Percentiles rank a stretch among this genome's conserved stretches.
These are phyloP conservation scores for Madurella mycetomatis DNA, from an alignment of 2,329 filamentous ascomycete genomes.

Conservation along the genomic window DNA sequence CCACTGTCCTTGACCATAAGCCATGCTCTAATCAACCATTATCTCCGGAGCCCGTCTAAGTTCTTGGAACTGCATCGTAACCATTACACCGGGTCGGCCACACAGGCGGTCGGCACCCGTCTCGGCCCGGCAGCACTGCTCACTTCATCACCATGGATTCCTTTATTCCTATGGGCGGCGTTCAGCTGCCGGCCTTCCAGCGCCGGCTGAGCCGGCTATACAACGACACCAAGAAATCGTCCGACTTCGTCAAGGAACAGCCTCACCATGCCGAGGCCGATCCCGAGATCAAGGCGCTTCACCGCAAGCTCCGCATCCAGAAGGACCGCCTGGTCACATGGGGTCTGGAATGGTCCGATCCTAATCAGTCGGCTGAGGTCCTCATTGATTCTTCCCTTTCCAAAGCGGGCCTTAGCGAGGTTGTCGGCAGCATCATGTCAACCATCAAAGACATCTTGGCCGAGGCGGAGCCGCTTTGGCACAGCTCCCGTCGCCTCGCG, in stretches of 20 bases:
- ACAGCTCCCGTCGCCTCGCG: slow-evolving; percentile 49
- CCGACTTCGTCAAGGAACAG: slow-evolving; percentile 65
- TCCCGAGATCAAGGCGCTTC: slow-evolving; percentile 66
- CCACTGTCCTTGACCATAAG: too few relatives aligned
- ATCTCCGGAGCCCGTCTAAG: too few relatives aligned
- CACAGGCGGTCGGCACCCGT: too few relatives aligned
- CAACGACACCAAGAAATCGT: slow-evolving; percentile 75
- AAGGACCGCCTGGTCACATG: slow-evolving; percentile 74
- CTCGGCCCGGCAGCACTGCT: background rate
- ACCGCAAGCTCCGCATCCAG: slow-evolving; percentile 74
- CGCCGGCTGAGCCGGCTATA: slow-evolving; percentile 67
- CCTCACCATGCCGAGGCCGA: slow-evolving; percentile 56
- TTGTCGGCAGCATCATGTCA: slow-evolving; percentile 72
- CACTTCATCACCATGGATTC: slow-evolving; percentile 22
- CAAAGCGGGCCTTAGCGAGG: slow-evolving; percentile 69
- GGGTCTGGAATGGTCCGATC: slow-evolving; percentile 78
- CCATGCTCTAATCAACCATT: too few relatives aligned
- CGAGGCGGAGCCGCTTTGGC: slow-evolving; percentile 69
- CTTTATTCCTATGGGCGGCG: slow-evolving; percentile 45
- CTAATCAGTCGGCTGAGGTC: slow-evolving; percentile 49
- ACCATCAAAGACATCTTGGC: slow-evolving; percentile 77
- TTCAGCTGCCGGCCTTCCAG: slow-evolving; percentile 52
- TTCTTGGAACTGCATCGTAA: too few relatives aligned
- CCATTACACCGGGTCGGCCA: too few relatives aligned
- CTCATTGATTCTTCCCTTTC: slow-evolving; percentile 69